A percentile compares a stretch with the other conserved stretches of the same genome.
phyloP scores from a whole-genome alignment of 1,284 basidiomycete species.

The Melampsora abietis-canadensis region DNA sequence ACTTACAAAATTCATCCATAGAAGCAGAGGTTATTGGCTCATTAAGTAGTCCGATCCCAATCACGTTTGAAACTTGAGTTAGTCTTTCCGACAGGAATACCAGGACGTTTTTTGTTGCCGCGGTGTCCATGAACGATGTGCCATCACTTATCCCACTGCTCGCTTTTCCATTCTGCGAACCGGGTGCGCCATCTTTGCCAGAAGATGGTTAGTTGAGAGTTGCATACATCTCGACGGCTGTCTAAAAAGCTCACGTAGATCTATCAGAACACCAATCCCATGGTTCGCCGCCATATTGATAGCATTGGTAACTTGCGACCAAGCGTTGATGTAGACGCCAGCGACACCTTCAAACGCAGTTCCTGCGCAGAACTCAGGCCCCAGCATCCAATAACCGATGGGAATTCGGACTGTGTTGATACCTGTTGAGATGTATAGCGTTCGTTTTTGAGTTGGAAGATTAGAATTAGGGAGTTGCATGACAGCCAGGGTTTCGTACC shows the following conservation, averaged over 20 bases:
- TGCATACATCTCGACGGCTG: too few species aligned
- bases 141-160: constrained; percentile 54
- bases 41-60: constrained; percentile 73
- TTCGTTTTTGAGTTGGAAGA: not conserved
- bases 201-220: constrained; percentile 54
- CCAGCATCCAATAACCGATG: constrained; percentile 32
- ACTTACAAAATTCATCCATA: constrained; percentile 46
- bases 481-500: constrained; percentile 44
- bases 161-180: constrained; percentile 1
- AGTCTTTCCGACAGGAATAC: constrained; percentile 62
- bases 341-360: constrained; percentile 54
- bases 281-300: constrained; percentile 66
- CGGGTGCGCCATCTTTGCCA: not conserved
- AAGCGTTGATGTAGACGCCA: constrained; percentile 65
- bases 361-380: constrained; percentile 46
- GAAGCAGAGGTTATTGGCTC: constrained; percentile 59
- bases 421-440: not conserved
- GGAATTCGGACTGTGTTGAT: constrained; percentile 53
- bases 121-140: constrained; percentile 59
- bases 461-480: not conserved
- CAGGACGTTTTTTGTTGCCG: constrained; percentile 60
- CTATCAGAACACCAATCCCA: constrained; percentile 70
- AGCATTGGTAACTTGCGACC: constrained; percentile 60
- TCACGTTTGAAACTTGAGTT: constrained; percentile 66
- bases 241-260: constrained; percentile 61